Base-by-base conservation (phyloP, 225 moss, liverwort and hornwort species). In the Pseudoscleropodium purum region DNA sequence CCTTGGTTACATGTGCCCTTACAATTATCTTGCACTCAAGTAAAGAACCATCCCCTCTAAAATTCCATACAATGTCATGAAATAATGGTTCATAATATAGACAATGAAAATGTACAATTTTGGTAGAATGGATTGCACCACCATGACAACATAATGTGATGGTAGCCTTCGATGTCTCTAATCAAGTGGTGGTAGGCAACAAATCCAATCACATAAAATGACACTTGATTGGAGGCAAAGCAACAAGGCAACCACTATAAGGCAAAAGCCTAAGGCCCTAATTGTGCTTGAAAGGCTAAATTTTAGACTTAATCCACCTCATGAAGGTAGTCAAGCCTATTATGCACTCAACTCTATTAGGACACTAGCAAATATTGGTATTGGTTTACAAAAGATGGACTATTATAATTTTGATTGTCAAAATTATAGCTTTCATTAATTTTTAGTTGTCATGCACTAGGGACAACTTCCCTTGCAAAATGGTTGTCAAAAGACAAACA, bases 311-410 rank as follows among this genome's bases (percentile, higher is more conserved):
- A 3, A 26, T 41, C 15, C 5, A 72, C 26, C 5, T 26, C 15
- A 72, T 41, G 1, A 72, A 26, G 9, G 16, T 26, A 72, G 2
- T 0, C 2, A 5, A 41, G 27, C 9, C 27, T 27, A 41, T 2
- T 27, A 15, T 3, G 9, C 4, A 39, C 7, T 3, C 2, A 1
- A 1, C 12, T n/a, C 4, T 0, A 0, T 23, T n/a, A n/a, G 20
- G 25, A 2, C 5, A 41, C 3, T 41, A 15, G 26, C 0, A 41
- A 15, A 41, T 26, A 41, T 15, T 41, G 5, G 5, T 41, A 41
- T 9, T 26, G 9, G 1, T 13, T 72, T 26, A 27, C 27, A 27
- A 27, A 5, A 1, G 0, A 72, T 3, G 3, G 9, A 1, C 9
- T 72, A 26, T 8, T 13, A 41, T 25, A 41, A 39, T 41, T 39